These are phyloP conservation scores for Mycena latifolia DNA, from an alignment of 768 basidiomycete species.

Conservation along the genomic window DNA sequence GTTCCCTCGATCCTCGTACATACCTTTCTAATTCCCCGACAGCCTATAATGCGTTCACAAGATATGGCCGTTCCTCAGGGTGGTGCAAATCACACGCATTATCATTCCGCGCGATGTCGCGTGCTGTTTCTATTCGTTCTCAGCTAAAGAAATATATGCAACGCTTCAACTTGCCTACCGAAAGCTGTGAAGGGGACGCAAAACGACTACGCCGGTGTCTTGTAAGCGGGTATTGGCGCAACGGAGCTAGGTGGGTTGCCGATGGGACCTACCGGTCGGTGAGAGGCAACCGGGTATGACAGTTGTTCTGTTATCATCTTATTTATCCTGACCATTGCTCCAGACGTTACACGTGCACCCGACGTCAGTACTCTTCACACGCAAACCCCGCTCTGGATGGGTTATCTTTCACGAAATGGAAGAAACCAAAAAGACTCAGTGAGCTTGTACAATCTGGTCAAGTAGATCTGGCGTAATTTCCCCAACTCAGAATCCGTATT, in stretches of 20 bases:
- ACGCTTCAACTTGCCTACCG: constrained; percentile 83
- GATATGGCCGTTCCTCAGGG: constrained; percentile 83
- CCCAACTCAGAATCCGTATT: constrained; percentile 79
- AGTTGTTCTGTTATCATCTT: constrained; percentile 13
- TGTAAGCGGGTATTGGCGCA: constrained; percentile 93
- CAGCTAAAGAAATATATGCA: constrained; percentile 97
- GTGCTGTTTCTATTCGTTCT: constrained; percentile 94
- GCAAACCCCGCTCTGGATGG: constrained; percentile 93
- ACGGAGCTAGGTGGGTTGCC: constrained; percentile 90
- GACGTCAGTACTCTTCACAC: constrained; percentile 92
- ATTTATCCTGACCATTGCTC: neutral
- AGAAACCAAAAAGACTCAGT: constrained; percentile 96
- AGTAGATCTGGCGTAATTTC: constrained; percentile 18
- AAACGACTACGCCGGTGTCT: constrained; percentile 88
- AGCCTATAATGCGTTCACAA: constrained; percentile 95
- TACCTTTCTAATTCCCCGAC: constrained; percentile 9
- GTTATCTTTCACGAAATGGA: constrained; percentile 96
- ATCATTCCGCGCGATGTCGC: constrained; percentile 93
- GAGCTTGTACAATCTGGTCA: constrained; percentile 42
- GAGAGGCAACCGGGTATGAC: constrained; percentile 81
- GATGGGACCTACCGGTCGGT: constrained; percentile 96
- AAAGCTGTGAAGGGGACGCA: constrained; percentile 93
- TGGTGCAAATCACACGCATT: constrained; percentile 96
- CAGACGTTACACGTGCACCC: constrained; percentile 93
- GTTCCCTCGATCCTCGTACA: neutral